phyloP scores from a whole-genome alignment of 2,329 filamentous ascomycete genomes.

The Penicillium sp. region DNA sequence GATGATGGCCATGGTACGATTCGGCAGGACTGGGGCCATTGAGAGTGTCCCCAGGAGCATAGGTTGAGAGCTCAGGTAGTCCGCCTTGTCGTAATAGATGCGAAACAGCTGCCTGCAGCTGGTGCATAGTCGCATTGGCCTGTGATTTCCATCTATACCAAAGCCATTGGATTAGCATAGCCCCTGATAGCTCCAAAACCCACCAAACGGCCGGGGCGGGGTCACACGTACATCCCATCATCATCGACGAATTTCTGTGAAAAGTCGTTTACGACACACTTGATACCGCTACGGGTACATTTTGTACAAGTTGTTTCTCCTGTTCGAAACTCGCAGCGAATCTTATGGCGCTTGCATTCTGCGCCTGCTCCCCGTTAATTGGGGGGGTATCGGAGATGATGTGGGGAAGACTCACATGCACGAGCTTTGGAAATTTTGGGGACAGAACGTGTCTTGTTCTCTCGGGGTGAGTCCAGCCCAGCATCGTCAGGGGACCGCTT shows the following conservation, averaged over 20 bases:
- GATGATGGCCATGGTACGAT: constrained; percentile 29
- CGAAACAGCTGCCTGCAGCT: constrained; percentile 48
- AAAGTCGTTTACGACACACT: constrained; percentile 57
- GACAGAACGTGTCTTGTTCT: constrained; percentile 26
- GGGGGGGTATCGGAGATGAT: not conserved
- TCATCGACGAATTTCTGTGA: constrained; percentile 57
- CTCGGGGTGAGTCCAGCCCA: constrained; percentile 32
- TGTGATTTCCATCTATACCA: constrained; percentile 47
- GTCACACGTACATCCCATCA: constrained; percentile 49
- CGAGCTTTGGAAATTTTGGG: constrained; percentile 45
- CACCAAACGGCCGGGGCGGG: not conserved
- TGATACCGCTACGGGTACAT: constrained; percentile 52
- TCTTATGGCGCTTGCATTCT: constrained; percentile 56
- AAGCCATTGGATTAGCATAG: constrained; percentile 3
- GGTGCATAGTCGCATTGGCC: constrained; percentile 43
- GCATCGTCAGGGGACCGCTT: constrained; percentile 41
- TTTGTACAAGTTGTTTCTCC: constrained; percentile 51
- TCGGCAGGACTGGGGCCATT: constrained; percentile 30
- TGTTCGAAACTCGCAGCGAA: constrained; percentile 54
- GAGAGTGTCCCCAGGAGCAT: constrained; percentile 31
- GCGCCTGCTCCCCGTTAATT: constrained; percentile 34
- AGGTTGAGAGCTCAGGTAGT: constrained; percentile 44
- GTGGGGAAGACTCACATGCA: constrained; percentile 36
- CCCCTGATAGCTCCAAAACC: not conserved
- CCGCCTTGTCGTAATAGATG: constrained; percentile 47